Evolutionary conservation across 1,284 basidiomycete genomes (phyloP).

Genomic region (Porogramme epimiltina): DNA sequence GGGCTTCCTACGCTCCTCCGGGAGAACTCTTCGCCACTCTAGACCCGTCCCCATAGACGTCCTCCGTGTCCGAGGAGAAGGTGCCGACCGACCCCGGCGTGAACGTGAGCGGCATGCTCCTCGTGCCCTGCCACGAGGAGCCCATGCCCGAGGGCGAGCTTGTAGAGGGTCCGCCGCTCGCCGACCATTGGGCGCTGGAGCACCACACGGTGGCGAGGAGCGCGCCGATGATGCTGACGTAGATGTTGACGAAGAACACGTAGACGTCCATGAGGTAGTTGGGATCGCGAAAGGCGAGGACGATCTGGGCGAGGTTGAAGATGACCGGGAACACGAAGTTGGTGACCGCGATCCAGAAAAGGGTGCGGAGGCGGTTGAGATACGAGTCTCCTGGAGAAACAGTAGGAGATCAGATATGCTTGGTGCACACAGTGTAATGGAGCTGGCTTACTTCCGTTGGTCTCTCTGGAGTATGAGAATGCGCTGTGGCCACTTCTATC

Average conservation of each 20-base stretch:
- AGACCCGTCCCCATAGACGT: too few species aligned
- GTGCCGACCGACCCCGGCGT: too few species aligned
- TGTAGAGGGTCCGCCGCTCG: too few species aligned
- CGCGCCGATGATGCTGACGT: constrained; percentile 24
- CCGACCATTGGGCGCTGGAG: constrained; percentile 5
- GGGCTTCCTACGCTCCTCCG: too few species aligned
- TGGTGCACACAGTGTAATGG: not conserved
- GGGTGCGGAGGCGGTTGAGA: too few species aligned
- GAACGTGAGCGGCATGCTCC: too few species aligned
- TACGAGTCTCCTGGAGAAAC: not conserved
- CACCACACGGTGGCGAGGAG: constrained; percentile 27
- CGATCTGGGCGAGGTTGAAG: constrained; percentile 28
- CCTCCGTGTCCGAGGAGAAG: too few species aligned
- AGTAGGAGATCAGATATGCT: not conserved
- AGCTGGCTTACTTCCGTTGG: not conserved
- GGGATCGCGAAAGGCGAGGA: constrained; percentile 10
- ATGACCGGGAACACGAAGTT: constrained; percentile 35
- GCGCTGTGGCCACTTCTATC: too few species aligned
- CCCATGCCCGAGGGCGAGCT: too few species aligned
- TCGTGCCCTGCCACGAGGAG: too few species aligned
- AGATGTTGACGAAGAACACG: constrained; percentile 17
- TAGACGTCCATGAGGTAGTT: constrained; percentile 12
- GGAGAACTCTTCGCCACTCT: too few species aligned
- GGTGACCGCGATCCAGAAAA: constrained; percentile 32
- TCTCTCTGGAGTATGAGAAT: too few species aligned